Base-by-base conservation (phyloP, 2,329 filamentous ascomycete species). In the Exserohilum turcica region DNA sequence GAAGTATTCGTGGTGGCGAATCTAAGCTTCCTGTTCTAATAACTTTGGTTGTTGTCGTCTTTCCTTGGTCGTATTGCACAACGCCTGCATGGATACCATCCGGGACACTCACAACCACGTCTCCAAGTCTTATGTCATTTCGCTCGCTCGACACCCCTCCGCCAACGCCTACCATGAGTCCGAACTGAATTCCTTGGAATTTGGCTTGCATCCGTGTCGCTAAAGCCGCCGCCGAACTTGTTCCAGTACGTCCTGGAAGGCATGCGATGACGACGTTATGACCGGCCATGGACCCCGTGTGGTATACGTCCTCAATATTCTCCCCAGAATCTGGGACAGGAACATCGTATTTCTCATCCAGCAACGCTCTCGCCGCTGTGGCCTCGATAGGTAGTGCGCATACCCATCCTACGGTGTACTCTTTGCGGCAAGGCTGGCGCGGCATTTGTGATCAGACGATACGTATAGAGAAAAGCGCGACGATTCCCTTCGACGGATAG, bases 81-180 rank as follows among this genome's bases (percentile, higher is more conserved):
- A 63, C 57, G n/a, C 60, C 60, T 9, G 37, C 48, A 9, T 44
- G 37, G 2, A 5, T 48, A 8, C 13, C 0, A 2, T 54, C 9
- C 12, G 62, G 64, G 16, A 59, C 43, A 57, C 59, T 63, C 7
- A 67, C 58, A 21, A 66, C 64, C n/a, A 68, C 61, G 18, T 68
- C 65, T 8, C 65, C 65, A 15, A 68, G 63, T 21, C 65, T 56
- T 9, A 67, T 57, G 39, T 68, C 65, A 35, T 35, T 38, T 33
- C 56, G 48, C 3, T 16, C 37, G 31, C 54, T 58, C 8, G 63
- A 60, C n/a, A 66, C 64, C 18, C 65, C 65, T 24, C 74, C 73
- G 0, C 74, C 77, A 32, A 80, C 75, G 15, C 78, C 78, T 0
- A 80, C 77, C 68, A 81, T 72, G 1, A 81, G 63, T 2, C 70